These are phyloP conservation scores for Rhododendron kiyosumense DNA, from an alignment of 148 eudicot species.

Conservation along the genomic window DNA sequence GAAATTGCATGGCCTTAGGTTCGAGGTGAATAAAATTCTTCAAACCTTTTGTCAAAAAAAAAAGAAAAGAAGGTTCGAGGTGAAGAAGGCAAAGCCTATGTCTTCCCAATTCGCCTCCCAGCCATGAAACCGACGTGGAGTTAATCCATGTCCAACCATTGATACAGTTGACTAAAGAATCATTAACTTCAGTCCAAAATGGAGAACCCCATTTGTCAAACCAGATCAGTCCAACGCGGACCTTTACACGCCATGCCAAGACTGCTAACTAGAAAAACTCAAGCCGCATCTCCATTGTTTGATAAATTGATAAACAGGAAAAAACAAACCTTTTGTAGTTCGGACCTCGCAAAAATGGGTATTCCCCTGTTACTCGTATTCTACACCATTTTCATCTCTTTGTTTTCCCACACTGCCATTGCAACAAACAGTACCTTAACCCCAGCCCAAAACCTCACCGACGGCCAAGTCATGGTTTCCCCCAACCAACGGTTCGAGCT, in stretches of 20 bases:
- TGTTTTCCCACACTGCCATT: neutral
- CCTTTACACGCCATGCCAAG: neutral
- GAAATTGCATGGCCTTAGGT: no score
- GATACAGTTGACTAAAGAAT: neutral
- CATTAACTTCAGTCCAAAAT: neutral
- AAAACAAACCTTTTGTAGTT: neutral
- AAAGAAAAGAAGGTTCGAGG: no score
- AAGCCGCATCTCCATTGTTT: neutral
- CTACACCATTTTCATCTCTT: neutral
- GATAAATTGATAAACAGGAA: neutral
- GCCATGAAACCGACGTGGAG: neutral
- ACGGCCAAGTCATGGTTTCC: constrained; percentile 12
- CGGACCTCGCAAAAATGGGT: neutral
- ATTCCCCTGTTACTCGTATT: neutral
- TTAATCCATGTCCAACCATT: neutral
- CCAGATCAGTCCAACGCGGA: neutral
- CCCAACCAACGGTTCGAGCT: constrained; percentile 12
- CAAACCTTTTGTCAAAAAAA: no score
- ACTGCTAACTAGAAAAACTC: neutral
- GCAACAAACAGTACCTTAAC: constrained; percentile 11
- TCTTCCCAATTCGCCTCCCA: no score
- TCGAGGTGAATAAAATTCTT: no score
- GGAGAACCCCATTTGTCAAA: constrained; percentile 1
- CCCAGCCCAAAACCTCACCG: constrained; percentile 8
- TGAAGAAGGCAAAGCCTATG: no score